These are phyloP conservation scores for Corymbia citriodora DNA, from an alignment of 441 rosid species.

Conservation along the genomic window DNA sequence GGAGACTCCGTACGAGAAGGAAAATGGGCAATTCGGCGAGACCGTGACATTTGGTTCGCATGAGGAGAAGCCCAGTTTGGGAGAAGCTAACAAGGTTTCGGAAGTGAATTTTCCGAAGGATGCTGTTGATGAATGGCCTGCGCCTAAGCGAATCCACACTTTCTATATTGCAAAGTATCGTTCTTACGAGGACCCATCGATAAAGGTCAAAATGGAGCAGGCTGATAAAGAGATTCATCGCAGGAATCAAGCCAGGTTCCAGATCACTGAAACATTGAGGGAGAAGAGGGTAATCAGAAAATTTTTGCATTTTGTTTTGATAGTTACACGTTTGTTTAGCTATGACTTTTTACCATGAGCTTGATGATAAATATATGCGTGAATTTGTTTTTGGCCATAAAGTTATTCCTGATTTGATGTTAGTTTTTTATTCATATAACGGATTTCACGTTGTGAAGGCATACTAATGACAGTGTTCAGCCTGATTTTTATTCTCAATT, in stretches of 20 bases:
- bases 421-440: neutral
- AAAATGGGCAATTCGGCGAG: slow-evolving; percentile 32
- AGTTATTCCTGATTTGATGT: neutral
- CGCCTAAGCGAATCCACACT: slow-evolving; percentile 34
- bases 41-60: slow-evolving; percentile 39
- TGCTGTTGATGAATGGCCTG: slow-evolving; percentile 68
- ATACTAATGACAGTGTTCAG: neutral
- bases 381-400: neutral
- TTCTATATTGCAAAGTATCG: slow-evolving; percentile 56
- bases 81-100: slow-evolving; percentile 24
- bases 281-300: slow-evolving; percentile 50
- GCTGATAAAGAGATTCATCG: slow-evolving; percentile 61
- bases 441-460: neutral
- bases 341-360: neutral
- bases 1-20: slow-evolving; percentile 33
- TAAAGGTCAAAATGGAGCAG: slow-evolving; percentile 53
- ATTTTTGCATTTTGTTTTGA: neutral
- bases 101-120: slow-evolving; percentile 37
- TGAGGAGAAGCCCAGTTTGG: slow-evolving; percentile 29
- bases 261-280: slow-evolving; percentile 39
- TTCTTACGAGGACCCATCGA: slow-evolving; percentile 61
- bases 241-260: slow-evolving; percentile 35
- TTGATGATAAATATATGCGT: neutral
- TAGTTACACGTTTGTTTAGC: neutral
- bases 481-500: neutral